A percentile compares a stretch with the other conserved stretches of the same genome.
phyloP scores from a whole-genome alignment of 495 filamentous ascomycete species.

The Penicillium simplicissimum region DNA sequence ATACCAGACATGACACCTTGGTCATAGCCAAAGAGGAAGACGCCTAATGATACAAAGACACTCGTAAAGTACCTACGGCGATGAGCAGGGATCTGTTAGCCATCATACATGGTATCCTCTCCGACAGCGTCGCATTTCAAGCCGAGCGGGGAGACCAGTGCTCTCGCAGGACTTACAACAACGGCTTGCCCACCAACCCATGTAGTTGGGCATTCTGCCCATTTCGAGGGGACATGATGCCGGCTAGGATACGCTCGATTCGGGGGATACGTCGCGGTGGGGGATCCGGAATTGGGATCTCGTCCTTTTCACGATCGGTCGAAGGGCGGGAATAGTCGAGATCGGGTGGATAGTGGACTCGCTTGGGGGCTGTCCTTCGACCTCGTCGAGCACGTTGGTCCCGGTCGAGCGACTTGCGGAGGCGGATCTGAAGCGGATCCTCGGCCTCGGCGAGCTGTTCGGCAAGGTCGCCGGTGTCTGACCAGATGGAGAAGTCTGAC shows the following conservation, averaged over 20 bases:
- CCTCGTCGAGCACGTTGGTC: slow-evolving; percentile 40
- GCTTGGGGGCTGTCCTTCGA: slow-evolving; percentile 45
- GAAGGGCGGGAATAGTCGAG: slow-evolving; percentile 45
- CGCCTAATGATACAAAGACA: slow-evolving; percentile 95
- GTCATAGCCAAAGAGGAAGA: slow-evolving; percentile 98
- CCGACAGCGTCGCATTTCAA: background rate
- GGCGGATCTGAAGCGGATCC: slow-evolving; percentile 68
- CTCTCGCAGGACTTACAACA: slow-evolving; percentile 64
- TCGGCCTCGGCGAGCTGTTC: slow-evolving; percentile 83
- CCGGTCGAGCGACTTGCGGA: slow-evolving; percentile 63
- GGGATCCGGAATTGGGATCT: slow-evolving; percentile 78
- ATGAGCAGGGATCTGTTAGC: slow-evolving; percentile 28
- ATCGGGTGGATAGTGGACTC: slow-evolving; percentile 51
- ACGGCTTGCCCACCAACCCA: slow-evolving; percentile 92
- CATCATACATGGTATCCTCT: slow-evolving; percentile 14
- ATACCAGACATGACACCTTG: slow-evolving; percentile 99
- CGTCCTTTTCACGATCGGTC: slow-evolving; percentile 66
- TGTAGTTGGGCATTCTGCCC: slow-evolving; percentile 67
- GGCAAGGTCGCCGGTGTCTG: slow-evolving; percentile 89
- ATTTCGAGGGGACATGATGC: slow-evolving; percentile 80
- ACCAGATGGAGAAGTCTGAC: slow-evolving; percentile 81
- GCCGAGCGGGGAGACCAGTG: background rate
- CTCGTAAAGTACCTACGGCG: slow-evolving; percentile 85
- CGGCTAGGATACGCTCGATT: slow-evolving; percentile 66
- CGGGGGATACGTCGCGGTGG: slow-evolving; percentile 59